These are phyloP conservation scores for Colletotrichum phormii DNA, from an alignment of 2,329 filamentous ascomycete species.

Conservation along the genomic window DNA sequence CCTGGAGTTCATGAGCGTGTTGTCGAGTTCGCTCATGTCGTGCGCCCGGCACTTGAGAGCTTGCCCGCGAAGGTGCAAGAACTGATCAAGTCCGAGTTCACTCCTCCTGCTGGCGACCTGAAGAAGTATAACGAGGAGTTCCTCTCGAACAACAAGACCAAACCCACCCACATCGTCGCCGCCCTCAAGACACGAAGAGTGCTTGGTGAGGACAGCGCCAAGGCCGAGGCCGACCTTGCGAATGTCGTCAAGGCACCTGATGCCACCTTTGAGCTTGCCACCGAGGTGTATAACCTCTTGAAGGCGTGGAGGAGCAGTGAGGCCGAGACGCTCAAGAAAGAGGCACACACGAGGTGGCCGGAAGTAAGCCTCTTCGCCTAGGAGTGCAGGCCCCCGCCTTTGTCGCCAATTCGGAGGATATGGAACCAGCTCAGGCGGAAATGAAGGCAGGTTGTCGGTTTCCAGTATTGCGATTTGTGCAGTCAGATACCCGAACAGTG, in stretches of 20 bases:
- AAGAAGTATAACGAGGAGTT: conserved; percentile 76
- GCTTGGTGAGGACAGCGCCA: conserved; percentile 67
- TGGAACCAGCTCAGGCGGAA: neutral
- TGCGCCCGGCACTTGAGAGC: conserved; percentile 68
- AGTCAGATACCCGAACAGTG: conserved; percentile 7
- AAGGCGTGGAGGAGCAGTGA: conserved; percentile 62
- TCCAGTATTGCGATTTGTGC: neutral
- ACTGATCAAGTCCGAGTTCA: conserved; percentile 77
- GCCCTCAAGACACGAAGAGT: conserved; percentile 70
- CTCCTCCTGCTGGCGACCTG: conserved; percentile 48
- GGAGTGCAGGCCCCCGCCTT: neutral
- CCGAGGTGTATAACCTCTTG: conserved; percentile 56
- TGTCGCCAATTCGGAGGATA: neutral
- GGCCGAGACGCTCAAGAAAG: conserved; percentile 59
- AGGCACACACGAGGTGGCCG: conserved; percentile 62
- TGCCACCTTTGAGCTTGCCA: conserved; percentile 67
- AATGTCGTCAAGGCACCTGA: conserved; percentile 64
- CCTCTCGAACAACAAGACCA: conserved; percentile 70
- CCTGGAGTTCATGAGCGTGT: conserved; percentile 82
- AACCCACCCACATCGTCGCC: conserved; percentile 71
- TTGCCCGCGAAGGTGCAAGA: conserved; percentile 74
- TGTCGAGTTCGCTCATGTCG: conserved; percentile 73
- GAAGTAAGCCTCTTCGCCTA: conserved; percentile 59
- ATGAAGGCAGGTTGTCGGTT: neutral
- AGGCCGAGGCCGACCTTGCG: conserved; percentile 72